phyloP scores from a whole-genome alignment of 2,329 filamentous ascomycete species.

The Anthostomella pinea region DNA sequence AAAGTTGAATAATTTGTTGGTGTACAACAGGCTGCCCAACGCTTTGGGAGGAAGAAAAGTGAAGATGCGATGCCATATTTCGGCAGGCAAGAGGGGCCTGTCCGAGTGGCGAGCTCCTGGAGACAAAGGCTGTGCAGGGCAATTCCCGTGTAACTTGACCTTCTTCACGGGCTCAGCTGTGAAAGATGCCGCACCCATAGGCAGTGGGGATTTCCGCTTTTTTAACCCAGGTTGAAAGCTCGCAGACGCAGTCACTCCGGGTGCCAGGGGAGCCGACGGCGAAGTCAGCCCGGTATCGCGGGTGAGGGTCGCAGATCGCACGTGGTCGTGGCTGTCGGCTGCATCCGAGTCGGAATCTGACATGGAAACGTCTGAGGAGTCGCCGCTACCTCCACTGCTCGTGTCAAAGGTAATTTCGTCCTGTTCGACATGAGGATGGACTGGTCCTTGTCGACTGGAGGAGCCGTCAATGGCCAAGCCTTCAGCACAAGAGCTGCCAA shows the following conservation, averaged over 20 bases:
- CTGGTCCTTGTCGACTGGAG: constrained; percentile 1
- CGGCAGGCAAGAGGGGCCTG: constrained; percentile 41
- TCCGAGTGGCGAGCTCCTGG: constrained; percentile 7
- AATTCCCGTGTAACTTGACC: constrained; percentile 16
- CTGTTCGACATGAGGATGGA: constrained; percentile 10
- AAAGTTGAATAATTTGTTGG: constrained; percentile 64
- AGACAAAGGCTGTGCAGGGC: background rate
- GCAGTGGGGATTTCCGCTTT: constrained; percentile 19
- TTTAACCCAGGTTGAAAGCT: constrained; percentile 6
- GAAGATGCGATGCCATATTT: constrained; percentile 71
- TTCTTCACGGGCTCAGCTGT: constrained; percentile 18
- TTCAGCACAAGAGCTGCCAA: no score
- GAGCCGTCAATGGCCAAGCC: no score
- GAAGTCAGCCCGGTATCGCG: constrained; percentile 4
- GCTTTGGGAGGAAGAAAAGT: constrained; percentile 61
- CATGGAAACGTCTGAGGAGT: constrained; percentile 11
- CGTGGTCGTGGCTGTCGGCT: constrained; percentile 4
- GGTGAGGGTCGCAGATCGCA: constrained; percentile 8
- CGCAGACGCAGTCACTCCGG: background rate
- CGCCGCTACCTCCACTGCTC: constrained; percentile 11
- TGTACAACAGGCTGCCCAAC: constrained; percentile 62
- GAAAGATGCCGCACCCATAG: background rate
- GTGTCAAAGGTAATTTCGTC: constrained; percentile 15
- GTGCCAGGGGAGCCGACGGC: background rate
- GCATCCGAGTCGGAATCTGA: constrained; percentile 11